Conservation (phyloP, 2,329 filamentous ascomycete genomes). For the Fusarium stilboides region DNA sequence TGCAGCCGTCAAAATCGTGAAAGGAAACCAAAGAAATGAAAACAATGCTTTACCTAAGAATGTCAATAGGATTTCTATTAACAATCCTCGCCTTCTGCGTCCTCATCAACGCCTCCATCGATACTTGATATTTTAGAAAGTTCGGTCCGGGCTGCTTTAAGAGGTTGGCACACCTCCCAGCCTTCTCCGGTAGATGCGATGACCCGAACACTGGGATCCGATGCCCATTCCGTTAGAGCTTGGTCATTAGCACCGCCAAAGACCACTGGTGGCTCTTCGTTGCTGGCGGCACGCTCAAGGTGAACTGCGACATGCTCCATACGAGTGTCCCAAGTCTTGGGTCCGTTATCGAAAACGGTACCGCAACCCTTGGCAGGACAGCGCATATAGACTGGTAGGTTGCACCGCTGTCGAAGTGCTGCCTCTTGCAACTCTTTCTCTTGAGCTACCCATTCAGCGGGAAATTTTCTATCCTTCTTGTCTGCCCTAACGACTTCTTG, state of each 20-base stretch:
- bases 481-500: conserved; percentile 50
- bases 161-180: conserved; percentile 56
- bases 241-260: conserved; percentile 59
- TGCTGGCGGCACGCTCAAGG: conserved; percentile 68
- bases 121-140: conserved; percentile 23
- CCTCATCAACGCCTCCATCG: conserved; percentile 38
- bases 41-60: background rate
- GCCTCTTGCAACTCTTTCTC: conserved; percentile 70
- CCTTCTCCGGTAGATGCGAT: conserved; percentile 48
- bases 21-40: background rate
- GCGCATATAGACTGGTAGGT: conserved; percentile 70
- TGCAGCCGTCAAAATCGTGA: background rate
- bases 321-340: conserved; percentile 80
- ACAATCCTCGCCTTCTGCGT: conserved; percentile 52
- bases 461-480: conserved; percentile 54
- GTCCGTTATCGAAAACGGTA: conserved; percentile 70
- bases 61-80: conserved; percentile 1
- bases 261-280: conserved; percentile 48
- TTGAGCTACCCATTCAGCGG: conserved; percentile 64
- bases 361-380: conserved; percentile 76
- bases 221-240: conserved; percentile 60
- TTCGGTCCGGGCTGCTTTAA: conserved; percentile 44
- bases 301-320: conserved; percentile 93
- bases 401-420: conserved; percentile 74
- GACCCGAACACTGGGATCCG: conserved; percentile 56